Conservation (phyloP, 352 stramenopile species). For the Phytophthora foliorum region DNA sequence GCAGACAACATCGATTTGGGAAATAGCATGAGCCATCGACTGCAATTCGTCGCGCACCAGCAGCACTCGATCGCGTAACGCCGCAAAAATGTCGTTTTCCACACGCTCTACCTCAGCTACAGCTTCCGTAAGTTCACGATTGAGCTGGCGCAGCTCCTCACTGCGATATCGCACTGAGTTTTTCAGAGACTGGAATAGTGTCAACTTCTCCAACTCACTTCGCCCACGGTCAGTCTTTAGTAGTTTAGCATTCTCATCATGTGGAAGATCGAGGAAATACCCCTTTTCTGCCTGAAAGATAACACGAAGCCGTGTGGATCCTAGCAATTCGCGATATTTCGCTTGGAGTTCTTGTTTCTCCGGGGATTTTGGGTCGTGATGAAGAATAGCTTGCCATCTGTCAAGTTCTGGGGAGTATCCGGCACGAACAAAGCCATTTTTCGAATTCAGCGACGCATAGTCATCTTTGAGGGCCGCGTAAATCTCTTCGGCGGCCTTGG, state of each 20-base stretch:
- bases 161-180: constrained; percentile 76
- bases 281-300: constrained; percentile 70
- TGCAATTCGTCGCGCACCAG: constrained; percentile 44
- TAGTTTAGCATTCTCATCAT: constrained; percentile 67
- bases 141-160: constrained; percentile 68
- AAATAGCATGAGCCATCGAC: constrained; percentile 58
- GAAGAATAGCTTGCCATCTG: constrained; percentile 63
- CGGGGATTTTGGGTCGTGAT: constrained; percentile 47
- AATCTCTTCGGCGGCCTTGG: constrained; percentile 49
- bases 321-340: constrained; percentile 67
- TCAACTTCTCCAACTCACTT: constrained; percentile 46
- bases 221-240: constrained; percentile 32
- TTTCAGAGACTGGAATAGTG: constrained; percentile 74
- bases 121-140: constrained; percentile 69
- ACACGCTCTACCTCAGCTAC: constrained; percentile 59
- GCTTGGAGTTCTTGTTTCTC: constrained; percentile 58
- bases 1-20: constrained; percentile 68
- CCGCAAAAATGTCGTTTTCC: constrained; percentile 67
- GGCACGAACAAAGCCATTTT: constrained; percentile 60
- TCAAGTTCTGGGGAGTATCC: constrained; percentile 74
- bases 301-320: constrained; percentile 67
- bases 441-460: constrained; percentile 65
- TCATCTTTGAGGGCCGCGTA: constrained; percentile 73
- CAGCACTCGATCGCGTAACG: constrained; percentile 48
- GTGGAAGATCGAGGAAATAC: constrained; percentile 73